Evolutionary conservation across 257 asterid species (phyloP).

Genomic region (Gynochthodes officinalis): DNA sequence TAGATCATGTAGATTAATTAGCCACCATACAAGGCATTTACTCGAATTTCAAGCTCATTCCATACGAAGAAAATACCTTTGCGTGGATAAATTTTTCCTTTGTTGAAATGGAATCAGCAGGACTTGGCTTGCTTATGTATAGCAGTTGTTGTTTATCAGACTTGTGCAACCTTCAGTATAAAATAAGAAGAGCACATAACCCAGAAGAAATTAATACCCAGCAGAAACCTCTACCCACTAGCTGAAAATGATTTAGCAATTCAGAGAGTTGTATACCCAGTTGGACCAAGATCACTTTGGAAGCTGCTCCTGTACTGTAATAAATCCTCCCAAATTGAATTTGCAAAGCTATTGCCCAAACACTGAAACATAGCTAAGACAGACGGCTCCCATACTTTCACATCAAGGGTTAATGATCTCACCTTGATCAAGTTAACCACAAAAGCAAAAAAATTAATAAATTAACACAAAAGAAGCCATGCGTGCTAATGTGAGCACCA

Average conservation of each 20-base stretch:
- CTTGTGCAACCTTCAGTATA: conserved; percentile 58
- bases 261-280: conserved; percentile 51
- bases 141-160: conserved; percentile 60
- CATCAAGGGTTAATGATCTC: conserved; percentile 95
- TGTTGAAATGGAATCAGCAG: conserved; percentile 66
- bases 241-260: conserved; percentile 9
- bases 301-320: conserved; percentile 71
- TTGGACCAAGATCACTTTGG: conserved; percentile 60
- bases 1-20: background rate
- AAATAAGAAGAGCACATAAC: conserved; percentile 19
- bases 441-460: conserved; percentile 19
- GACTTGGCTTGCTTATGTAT: conserved; percentile 74
- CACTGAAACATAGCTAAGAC: conserved; percentile 88
- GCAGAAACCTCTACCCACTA: conserved; percentile 3
- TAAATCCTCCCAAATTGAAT: conserved; percentile 91
- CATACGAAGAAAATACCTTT: conserved; percentile 48
- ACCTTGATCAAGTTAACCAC: conserved; percentile 48
- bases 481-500: background rate
- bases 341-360: conserved; percentile 82
- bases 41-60: background rate
- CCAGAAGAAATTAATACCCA: conserved; percentile 20
- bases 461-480: conserved; percentile 5
- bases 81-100: conserved; percentile 96
- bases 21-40: background rate
- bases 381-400: conserved; percentile 97